Base-by-base conservation (phyloP, 305 asterid genomes). In the Rubia balearica region DNA sequence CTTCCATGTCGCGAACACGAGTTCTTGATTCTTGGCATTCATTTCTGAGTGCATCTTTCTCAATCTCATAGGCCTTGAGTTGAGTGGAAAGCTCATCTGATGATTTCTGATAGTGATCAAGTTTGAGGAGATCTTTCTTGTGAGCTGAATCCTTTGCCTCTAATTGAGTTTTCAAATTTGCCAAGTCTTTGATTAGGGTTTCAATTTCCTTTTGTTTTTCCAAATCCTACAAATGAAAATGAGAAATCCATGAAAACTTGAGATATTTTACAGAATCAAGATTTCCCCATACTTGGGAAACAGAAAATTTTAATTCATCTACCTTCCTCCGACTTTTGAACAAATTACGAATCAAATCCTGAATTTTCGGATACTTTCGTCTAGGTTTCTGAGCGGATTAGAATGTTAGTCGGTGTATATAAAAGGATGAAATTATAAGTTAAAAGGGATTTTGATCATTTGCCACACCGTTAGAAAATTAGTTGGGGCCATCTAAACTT, bases 91-190 rank as follows among this genome's bases (percentile, higher is more conserved):
- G 86, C 3, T 89, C 88, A 11, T 86, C 75, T 22, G 77, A 68
- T 64, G 82, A 77, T 72, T 83, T 78, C 21, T 82, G 81, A 75
- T 76, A 78, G 68, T 87, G 83, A 49, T 83, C 85, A n/a, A 84
- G 64, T 78, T 77, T 64, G 21, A 77, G 75, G 36, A 85, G 79
- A 22, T 76, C 86, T 76, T 89, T 88, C 69, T 77, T 86, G 80
- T 79, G 79, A 1, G 85, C 86, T 2, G 81, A 76, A 9, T 90
- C 92, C 73, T 83, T 89, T 4, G 85, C 86, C 69, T 82, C 94
- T 4, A 85, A 62, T 67, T 84, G 83, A 59, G 85, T 12, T 78
- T 78, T 85, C 21, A 79, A 43, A 24, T 53, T 81, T 21, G 86
- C 88, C 65, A 86, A 33, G 22, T 83, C 86, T 82, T 77, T 85